phyloP scores from a whole-genome alignment of 2,329 filamentous ascomycete species.

The Fusarium sambucinum region DNA sequence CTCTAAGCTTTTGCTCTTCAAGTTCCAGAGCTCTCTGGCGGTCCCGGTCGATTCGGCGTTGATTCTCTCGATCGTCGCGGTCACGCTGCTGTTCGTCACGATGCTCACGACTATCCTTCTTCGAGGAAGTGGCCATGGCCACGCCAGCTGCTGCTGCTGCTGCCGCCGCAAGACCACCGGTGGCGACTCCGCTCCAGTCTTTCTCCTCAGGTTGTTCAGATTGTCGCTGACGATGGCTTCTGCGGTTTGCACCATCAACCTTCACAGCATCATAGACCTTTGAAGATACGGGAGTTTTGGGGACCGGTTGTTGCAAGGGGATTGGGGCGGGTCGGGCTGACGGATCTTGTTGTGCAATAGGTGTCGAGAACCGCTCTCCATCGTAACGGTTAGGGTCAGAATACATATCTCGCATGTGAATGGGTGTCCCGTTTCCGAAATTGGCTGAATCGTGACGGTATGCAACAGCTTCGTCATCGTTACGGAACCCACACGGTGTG shows the following conservation, averaged over 20 bases:
- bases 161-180: constrained; percentile 62
- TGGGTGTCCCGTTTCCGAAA: constrained; percentile 36
- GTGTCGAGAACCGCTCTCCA: constrained; percentile 63
- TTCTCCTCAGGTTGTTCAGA: constrained; percentile 56
- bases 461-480: constrained; percentile 51
- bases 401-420: constrained; percentile 71
- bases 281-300: constrained; percentile 77
- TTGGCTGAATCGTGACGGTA: constrained; percentile 45
- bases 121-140: constrained; percentile 47
- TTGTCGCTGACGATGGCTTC: constrained; percentile 51
- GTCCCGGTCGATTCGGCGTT: constrained; percentile 40
- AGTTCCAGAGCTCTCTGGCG: constrained; percentile 34
- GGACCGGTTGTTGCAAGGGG: constrained; percentile 87
- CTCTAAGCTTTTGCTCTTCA: constrained; percentile 35
- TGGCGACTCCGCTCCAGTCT: constrained; percentile 59
- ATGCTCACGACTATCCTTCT: constrained; percentile 33
- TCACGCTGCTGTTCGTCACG: constrained; percentile 41
- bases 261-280: constrained; percentile 71
- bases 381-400: constrained; percentile 73
- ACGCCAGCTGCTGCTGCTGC: constrained; percentile 60
- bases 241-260: constrained; percentile 55
- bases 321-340: constrained; percentile 68
- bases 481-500: constrained; percentile 65
- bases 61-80: constrained; percentile 31
- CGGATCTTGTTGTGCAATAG: constrained; percentile 57